Base-by-base conservation (phyloP, 768 basidiomycete species). In the Lactifluus hygrophoroides region DNA sequence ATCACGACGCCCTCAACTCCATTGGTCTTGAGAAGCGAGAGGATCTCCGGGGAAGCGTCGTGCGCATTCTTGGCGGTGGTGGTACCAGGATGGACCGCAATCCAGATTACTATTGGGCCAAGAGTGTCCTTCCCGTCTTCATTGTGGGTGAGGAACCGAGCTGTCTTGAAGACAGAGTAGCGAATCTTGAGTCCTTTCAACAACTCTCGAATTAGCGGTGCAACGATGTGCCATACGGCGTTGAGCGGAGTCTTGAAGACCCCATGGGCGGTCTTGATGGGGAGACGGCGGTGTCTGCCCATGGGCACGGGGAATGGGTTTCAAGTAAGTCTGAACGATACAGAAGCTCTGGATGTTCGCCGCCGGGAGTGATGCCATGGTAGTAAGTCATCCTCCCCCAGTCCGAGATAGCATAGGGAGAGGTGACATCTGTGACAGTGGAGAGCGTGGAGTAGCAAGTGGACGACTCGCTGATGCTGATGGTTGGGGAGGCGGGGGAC, bases 71-170 rank as follows among this genome's bases (percentile, higher is more conserved):
- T 25, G 44, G 63, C 56, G 17, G 57, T 54, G 64, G 68, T 65
- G 34, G 66, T 51, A 30, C 16, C 16, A 16, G 67, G 68, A 51
- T 50, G 55, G 16, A 45, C 40, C 6, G 34, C 50, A 25, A 68
- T 62, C 67, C 68, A 68, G 3, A 68, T 57, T 0, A 65, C 64
- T 55, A 68, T 16, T 45, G 67, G 67, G 21, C 66, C 64, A 27
- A 66, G 34, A 45, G 19, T 66, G 6, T 25, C 38, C 47, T 57
- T 40, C 27, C 56, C 60, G 25, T 57, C 54, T 38, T 60, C 50
- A n/a, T n/a, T 38, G 25, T 51, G 51, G 27, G 51, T 28, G 51
- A 42, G 1, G 38, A 51, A 51, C 1, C 51, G 51, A 42, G 51
- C 51, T 0, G 51, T n/a, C 25, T 28, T 51, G 27, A 47, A 2